These are phyloP conservation scores for Nannochloropsis granulata DNA, from an alignment of 108 stramenopile species.

Conservation along the genomic window DNA sequence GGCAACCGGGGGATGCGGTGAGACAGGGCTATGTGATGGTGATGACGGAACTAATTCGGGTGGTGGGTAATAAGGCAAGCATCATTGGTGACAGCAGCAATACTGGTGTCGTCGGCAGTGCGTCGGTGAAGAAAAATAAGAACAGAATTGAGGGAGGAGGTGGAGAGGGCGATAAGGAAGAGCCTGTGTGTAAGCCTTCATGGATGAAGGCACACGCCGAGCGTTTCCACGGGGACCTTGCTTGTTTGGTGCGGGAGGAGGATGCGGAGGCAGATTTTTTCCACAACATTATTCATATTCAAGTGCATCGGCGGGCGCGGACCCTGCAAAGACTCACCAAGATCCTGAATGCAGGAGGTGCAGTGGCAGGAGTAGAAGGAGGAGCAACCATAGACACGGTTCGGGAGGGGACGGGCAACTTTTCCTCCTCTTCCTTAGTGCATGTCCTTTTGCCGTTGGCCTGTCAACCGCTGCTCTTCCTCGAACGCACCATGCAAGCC, in stretches of 20 bases:
- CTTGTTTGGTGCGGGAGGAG: neutral
- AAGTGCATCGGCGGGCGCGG: constrained; percentile 71
- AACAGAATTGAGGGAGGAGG: neutral
- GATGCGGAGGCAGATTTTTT: constrained; percentile 75
- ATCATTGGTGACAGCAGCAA: neutral
- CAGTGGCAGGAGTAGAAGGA: neutral
- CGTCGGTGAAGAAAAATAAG: neutral
- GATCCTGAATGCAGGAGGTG: constrained; percentile 10
- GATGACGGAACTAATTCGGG: neutral
- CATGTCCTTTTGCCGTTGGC: constrained; percentile 68
- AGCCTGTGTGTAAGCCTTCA: neutral
- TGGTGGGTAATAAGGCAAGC: too few species aligned
- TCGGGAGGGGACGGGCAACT: neutral
- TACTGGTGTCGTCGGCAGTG: neutral
- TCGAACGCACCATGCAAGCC: neutral
- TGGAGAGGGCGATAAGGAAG: too few species aligned
- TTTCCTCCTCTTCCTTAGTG: constrained; percentile 47
- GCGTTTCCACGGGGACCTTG: neutral
- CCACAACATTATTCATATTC: constrained; percentile 77
- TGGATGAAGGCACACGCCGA: neutral
- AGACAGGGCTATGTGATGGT: neutral
- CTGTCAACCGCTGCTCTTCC: constrained; percentile 49
- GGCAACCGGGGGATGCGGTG: neutral
- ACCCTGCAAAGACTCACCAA: constrained; percentile 61
- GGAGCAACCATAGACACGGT: neutral